Conservation (phyloP, 257 asterid genomes). For the Apocynum venetum region DNA sequence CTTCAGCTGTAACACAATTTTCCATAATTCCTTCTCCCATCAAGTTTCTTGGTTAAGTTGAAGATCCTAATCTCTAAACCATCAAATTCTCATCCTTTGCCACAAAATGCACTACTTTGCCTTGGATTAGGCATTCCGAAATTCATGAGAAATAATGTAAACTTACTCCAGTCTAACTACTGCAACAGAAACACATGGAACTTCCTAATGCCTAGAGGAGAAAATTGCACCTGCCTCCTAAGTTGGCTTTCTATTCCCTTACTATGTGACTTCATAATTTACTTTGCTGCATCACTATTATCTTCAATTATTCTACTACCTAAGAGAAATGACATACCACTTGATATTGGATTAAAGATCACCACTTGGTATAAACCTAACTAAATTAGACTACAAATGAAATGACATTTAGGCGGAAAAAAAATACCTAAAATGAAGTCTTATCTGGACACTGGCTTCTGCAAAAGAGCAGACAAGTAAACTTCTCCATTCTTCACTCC, state of each 20-base stretch:
- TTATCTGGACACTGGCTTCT: constrained; percentile 77
- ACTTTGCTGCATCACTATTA: no score
- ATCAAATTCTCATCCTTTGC: neutral
- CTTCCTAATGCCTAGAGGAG: neutral
- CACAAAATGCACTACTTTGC: neutral
- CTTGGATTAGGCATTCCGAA: no score
- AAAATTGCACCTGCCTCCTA: neutral
- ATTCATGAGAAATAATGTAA: neutral
- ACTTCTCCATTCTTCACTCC: constrained; percentile 88
- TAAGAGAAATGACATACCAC: neutral
- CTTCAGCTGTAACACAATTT: neutral
- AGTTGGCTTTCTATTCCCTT: neutral
- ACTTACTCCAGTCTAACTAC: neutral
- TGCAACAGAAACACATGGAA: neutral
- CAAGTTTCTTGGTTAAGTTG: neutral
- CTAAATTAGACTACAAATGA: neutral
- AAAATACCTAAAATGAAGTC: constrained; percentile 36
- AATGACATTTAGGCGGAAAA: neutral
- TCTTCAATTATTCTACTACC: neutral
- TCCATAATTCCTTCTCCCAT: neutral
- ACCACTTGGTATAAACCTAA: neutral
- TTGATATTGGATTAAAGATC: neutral
- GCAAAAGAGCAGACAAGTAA: constrained; percentile 83
- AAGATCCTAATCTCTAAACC: neutral
- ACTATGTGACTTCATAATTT: no score